Percentiles rank a stretch among this genome's conserved stretches.
phyloP scores from a whole-genome alignment of 306 rosid species.

The Corylus avellana region DNA sequence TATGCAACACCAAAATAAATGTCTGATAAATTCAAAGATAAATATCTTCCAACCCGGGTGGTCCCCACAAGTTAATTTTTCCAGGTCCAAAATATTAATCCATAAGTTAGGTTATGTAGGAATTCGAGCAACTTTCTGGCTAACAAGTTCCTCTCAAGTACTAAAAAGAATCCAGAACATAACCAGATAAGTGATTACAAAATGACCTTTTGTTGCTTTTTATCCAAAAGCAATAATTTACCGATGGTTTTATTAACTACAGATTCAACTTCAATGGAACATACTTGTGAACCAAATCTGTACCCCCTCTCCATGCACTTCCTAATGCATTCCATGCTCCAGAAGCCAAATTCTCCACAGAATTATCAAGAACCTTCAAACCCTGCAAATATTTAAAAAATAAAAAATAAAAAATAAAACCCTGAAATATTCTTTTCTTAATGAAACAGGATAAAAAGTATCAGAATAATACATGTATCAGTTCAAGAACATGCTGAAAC shows the following conservation, averaged over 20 bases:
- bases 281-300: constrained; percentile 75
- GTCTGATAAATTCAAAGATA: neutral
- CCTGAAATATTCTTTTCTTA: constrained; percentile 12
- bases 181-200: neutral
- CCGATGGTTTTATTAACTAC: constrained; percentile 1
- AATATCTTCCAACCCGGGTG: neutral
- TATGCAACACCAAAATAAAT: no score
- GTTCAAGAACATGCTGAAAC: neutral
- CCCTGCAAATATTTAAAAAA: constrained; percentile 45
- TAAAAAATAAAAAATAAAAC: neutral
- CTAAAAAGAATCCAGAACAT: constrained; percentile 16
- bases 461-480: neutral
- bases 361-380: constrained; percentile 80
- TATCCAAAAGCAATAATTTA: neutral
- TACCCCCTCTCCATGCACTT: constrained; percentile 84
- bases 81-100: neutral
- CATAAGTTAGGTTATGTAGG: neutral
- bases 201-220: neutral
- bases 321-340: constrained; percentile 97
- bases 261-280: constrained; percentile 25
- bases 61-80: no score
- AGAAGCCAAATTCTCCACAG: constrained; percentile 90
- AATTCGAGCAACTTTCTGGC: neutral
- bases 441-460: neutral
- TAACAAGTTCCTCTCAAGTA: constrained; percentile 11